These are phyloP conservation scores for Phialophora tarda DNA, from an alignment of 2,329 filamentous ascomycete species.

Conservation along the genomic window DNA sequence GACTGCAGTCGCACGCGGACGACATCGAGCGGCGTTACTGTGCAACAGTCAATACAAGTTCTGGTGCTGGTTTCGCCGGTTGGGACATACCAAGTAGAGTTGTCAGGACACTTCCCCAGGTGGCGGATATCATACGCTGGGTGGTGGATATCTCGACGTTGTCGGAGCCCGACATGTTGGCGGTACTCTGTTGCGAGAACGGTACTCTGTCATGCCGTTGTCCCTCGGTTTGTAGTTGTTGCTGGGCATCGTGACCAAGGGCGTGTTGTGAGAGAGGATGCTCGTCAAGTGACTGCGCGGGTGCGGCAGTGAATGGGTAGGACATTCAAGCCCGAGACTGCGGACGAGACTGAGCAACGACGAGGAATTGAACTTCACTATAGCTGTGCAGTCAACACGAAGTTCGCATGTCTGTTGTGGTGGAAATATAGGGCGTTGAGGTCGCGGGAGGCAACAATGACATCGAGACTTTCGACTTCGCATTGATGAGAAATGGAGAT, in stretches of 20 bases:
- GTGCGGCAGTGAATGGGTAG: slow-evolving; percentile 32
- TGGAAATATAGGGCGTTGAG: slow-evolving; percentile 9
- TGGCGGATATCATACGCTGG: slow-evolving; percentile 95
- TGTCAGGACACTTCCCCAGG: slow-evolving; percentile 86
- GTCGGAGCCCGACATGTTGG: slow-evolving; percentile 32
- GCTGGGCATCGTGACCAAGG: slow-evolving; percentile 32
- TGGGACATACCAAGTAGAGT: slow-evolving; percentile 77
- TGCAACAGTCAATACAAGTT: slow-evolving; percentile 29
- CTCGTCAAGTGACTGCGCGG: slow-evolving; percentile 34
- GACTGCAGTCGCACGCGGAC: slow-evolving; percentile 94
- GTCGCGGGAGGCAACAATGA: slow-evolving; percentile 28
- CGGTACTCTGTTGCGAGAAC: slow-evolving; percentile 31
- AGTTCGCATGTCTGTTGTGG: not conserved
- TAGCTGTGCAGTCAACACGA: not conserved
- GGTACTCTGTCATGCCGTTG: slow-evolving; percentile 41
- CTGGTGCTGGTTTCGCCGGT: slow-evolving; percentile 6
- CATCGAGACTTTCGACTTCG: slow-evolving; percentile 21
- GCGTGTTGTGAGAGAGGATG: slow-evolving; percentile 28
- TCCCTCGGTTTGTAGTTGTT: slow-evolving; percentile 24
- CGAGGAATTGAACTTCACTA: not conserved
- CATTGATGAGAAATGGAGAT: slow-evolving; percentile 25
- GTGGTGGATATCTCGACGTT: slow-evolving; percentile 69
- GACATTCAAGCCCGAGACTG: slow-evolving; percentile 34
- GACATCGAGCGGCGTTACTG: slow-evolving; percentile 94
- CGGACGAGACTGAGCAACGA: not conserved